Evolutionary conservation across 2,329 filamentous ascomycete genomes (phyloP), one percentile per base, ranked within the genome.

Genomic region (Aspergillus spinulosporus): DNA sequence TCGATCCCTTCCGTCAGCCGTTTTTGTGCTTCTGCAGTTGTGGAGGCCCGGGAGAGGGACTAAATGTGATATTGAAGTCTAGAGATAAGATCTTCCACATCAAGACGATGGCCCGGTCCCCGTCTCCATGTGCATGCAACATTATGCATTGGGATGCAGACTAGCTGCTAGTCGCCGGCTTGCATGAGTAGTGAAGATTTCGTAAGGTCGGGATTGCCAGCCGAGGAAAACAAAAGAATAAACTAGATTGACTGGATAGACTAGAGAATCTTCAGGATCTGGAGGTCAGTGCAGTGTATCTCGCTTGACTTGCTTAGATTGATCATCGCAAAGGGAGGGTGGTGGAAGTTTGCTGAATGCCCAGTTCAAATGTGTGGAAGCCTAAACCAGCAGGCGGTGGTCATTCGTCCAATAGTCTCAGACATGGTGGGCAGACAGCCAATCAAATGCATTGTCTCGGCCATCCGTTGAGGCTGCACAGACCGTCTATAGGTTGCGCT

Each of bases 391-490:
- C 47, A 52, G 56, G 54, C 57, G 51, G 56, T 60, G 49, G 51
- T 49, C 51, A 58, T 36, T 58, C 56, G 53, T 58, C 54, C 62
- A 51, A 64, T 65, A 53, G 58, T 48, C 46, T 55, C 49, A 58
- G 53, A 58, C 52, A 49, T 50, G 51, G 52, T 51, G 48, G 52
- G 49, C 5, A 9, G 28, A 4, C 26, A 36, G 42, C 64, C 64
- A 66, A 63, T 66, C 21, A 56, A 54, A 51, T 63, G 49, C 48
- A 60, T 60, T 34, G 43, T 14, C 29, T 39, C 37, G 43, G 46
- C 47, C 51, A 46, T 8, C 39, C 40, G 12, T 34, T 43, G 51
- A 36, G 26, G 32, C 29, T 31, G 0, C 29, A 36, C 54, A 56
- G 50, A 8, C 21, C 40, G 3, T 2, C 50, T 11, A 60, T 62